Percentiles rank a stretch among this genome's conserved stretches.
Conservation (phyloP, 2,329 filamentous ascomycete genomes). For the Trichothecium sympodiale region DNA sequence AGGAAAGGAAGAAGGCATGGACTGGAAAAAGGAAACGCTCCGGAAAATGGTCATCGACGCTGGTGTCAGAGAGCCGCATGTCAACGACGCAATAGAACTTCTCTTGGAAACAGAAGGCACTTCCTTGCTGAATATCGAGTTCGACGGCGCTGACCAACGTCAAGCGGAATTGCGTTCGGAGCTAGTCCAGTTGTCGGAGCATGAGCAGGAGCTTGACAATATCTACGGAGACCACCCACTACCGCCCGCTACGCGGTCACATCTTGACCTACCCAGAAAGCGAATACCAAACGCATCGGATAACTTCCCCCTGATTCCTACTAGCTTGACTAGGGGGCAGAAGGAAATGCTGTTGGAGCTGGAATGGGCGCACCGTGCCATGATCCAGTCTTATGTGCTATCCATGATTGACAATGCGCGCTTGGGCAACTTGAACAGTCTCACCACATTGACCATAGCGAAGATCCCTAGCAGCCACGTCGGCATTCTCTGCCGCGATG, state of each 20-base stretch:
- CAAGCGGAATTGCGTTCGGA: too few species aligned
- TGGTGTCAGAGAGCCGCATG: conserved; percentile 18
- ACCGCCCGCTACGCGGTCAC: too few species aligned
- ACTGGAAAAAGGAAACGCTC: conserved; percentile 19
- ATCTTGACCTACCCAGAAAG: too few species aligned
- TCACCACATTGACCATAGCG: conserved; percentile 51
- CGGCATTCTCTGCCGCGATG: conserved; percentile 38
- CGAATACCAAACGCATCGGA: too few species aligned
- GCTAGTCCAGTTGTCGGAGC: too few species aligned
- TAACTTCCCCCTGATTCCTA: conserved; percentile 32
- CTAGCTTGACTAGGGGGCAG: conserved; percentile 48
- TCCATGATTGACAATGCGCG: conserved; percentile 47
- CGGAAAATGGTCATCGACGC: conserved; percentile 26
- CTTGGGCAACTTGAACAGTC: conserved; percentile 33
- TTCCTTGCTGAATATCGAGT: conserved; percentile 16
- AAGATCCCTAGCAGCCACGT: conserved; percentile 54
- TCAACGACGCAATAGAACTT: conserved; percentile 21
- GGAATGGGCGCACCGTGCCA: conserved; percentile 57
- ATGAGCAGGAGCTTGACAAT: too few species aligned
- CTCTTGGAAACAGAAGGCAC: conserved; percentile 23
- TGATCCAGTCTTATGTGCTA: conserved; percentile 57
- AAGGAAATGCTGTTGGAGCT: conserved; percentile 58
- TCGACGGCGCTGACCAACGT: too few species aligned
- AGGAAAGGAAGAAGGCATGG: conserved; percentile 11
- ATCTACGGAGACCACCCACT: too few species aligned